Evolutionary conservation across 73 alveolate species (phyloP), one percentile per base, ranked within the genome.

Genomic region (Paramecium sexaurelia): DNA sequence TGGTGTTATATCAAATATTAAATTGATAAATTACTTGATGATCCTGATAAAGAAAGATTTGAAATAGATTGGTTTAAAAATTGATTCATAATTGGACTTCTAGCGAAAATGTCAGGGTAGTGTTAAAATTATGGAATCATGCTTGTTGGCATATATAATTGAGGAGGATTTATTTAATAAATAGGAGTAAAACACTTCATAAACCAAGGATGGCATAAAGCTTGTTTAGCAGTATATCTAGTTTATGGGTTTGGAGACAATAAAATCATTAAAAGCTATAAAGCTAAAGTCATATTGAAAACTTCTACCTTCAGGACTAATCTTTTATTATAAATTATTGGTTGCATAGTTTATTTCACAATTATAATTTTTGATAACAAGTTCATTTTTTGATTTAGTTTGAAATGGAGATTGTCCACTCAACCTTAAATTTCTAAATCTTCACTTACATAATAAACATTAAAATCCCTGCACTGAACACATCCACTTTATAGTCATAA

Each of bases 351-450:
- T 66, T 37, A 88, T 88, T 36, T 75, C 87, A 56, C 94, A 88
- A 68, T 88, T 68, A 40, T 69, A 68, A 88, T 88, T 88, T 41
- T 88, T 88, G 32, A 88, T 68, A 17, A 88, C 90, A 39, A 88
- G 43, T 41, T 88, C 94, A 41, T 88, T 82, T 40, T 88, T 68
- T 5, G 94, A 88, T 69, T 88, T 88, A 24, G 91, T 55, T 68
- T 88, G 43, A 43, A 88, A 88, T 13, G 94, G 94, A 39, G 94
- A 88, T 51, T 82, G 55, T 32, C 94, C 94, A 45, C 90, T 45
- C 55, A 78, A 78, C 67, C 67, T 51, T 51, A 51, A 15, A 51
- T 51, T 51, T 51, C 32, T 51, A 51, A 51, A 51, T 51, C 67
- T 51, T 51, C 67, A 51, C 67, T 51, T 51, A 51, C 78, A 88